Evolutionary conservation across 2,329 filamentous ascomycete genomes (phyloP).

Genomic region (Cladorrhinum sp.): DNA sequence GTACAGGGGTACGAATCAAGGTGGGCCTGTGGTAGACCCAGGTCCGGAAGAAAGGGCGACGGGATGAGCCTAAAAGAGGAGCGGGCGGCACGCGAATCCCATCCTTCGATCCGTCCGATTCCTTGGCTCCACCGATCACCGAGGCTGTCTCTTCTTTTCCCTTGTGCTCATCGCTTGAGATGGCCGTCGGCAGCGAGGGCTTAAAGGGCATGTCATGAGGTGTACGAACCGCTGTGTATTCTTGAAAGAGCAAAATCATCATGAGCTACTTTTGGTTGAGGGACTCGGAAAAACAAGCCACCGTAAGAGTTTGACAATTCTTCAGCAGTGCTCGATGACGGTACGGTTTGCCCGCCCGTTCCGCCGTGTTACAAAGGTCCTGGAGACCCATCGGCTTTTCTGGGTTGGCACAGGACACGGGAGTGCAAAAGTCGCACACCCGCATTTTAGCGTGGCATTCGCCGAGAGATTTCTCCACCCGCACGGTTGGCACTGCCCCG

Average conservation of each 20-base stretch:
- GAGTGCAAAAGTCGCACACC: slow-evolving; percentile 23
- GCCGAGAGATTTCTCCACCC: slow-evolving; percentile 16
- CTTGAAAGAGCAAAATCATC: too few relatives aligned
- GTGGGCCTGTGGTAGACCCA: slow-evolving; percentile 18
- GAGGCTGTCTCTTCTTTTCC: neutral
- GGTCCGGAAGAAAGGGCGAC: slow-evolving; percentile 24
- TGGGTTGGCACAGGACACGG: slow-evolving; percentile 14
- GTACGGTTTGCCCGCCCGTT: slow-evolving; percentile 6
- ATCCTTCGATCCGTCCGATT: slow-evolving; percentile 25
- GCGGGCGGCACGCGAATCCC: slow-evolving; percentile 27
- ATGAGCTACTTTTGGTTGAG: too few relatives aligned
- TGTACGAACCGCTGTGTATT: neutral
- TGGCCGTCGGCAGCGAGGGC: neutral
- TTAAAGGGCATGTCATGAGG: neutral
- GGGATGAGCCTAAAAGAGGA: slow-evolving; percentile 32
- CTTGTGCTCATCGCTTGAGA: neutral
- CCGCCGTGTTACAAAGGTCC: slow-evolving; percentile 8
- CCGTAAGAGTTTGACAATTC: neutral
- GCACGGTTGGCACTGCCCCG: slow-evolving; percentile 14
- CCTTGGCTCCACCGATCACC: slow-evolving; percentile 17
- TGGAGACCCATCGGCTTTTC: neutral
- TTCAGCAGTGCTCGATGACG: neutral
- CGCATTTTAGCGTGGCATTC: slow-evolving; percentile 17
- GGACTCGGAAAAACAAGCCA: neutral
- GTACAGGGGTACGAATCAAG: slow-evolving; percentile 7